phyloP scores from a whole-genome alignment of 2,329 filamentous ascomycete genomes.

The Fusarium continuum region DNA sequence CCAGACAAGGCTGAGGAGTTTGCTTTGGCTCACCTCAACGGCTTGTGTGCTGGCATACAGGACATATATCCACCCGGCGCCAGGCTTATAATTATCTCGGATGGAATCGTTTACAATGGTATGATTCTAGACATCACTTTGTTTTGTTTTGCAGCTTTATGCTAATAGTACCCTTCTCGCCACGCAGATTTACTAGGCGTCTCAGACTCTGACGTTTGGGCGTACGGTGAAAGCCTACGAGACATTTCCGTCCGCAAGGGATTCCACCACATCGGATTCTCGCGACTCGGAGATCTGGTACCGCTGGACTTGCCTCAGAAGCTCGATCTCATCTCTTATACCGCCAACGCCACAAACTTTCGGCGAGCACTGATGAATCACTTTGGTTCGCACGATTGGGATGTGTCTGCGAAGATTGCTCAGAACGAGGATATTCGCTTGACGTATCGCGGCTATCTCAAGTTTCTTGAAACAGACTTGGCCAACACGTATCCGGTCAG shows the following conservation, averaged over 20 bases:
- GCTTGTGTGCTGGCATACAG: slow-evolving; percentile 42
- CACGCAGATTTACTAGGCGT: slow-evolving; percentile 61
- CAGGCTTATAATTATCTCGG: slow-evolving; percentile 57
- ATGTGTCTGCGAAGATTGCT: slow-evolving; percentile 45
- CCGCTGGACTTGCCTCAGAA: slow-evolving; percentile 51
- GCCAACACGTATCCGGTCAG: slow-evolving; percentile 43
- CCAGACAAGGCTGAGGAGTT: slow-evolving; percentile 48
- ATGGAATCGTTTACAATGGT: slow-evolving; percentile 65
- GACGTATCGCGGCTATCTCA: slow-evolving; percentile 45
- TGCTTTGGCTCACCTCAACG: slow-evolving; percentile 40
- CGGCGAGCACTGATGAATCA: slow-evolving; percentile 43
- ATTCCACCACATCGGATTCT: slow-evolving; percentile 56
- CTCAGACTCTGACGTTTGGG: slow-evolving; percentile 57
- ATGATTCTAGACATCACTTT: no score
- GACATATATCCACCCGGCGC: slow-evolving; percentile 45
- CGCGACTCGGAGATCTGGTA: slow-evolving; percentile 56
- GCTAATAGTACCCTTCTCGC: no score
- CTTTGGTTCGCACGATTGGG: slow-evolving; percentile 37
- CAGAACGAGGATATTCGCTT: slow-evolving; percentile 42
- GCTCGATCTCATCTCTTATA: slow-evolving; percentile 54
- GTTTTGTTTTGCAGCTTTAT: no score
- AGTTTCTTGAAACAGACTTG: slow-evolving; percentile 45
- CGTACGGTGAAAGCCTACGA: slow-evolving; percentile 57
- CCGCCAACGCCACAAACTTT: slow-evolving; percentile 46
- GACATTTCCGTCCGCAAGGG: slow-evolving; percentile 49